Percentiles rank a stretch among this genome's conserved stretches.
Evolutionary conservation across 495 filamentous ascomycete species (phyloP).

Genomic region (Pseudomonodictys pantanalensis): DNA sequence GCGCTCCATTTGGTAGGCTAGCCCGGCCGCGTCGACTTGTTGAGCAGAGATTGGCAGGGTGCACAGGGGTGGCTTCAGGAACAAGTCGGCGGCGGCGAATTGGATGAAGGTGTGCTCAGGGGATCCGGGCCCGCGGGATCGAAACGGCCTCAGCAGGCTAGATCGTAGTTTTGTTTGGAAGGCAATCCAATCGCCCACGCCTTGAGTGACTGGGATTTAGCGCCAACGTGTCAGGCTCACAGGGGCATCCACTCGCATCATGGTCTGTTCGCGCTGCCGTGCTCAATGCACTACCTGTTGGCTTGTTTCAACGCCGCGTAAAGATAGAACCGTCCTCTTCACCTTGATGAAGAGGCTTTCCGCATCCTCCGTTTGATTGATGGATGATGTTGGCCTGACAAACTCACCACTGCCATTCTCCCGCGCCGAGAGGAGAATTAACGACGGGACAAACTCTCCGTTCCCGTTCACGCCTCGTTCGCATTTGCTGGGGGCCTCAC

Average conservation of each 20-base stretch:
- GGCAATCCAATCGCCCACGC: neutral
- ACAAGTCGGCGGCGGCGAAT: slow-evolving; percentile 7
- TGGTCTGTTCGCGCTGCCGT: neutral
- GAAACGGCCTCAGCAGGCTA: neutral
- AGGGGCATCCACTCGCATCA: neutral
- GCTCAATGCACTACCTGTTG: too few relatives aligned
- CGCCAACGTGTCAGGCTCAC: slow-evolving; percentile 16
- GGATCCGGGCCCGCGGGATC: slow-evolving; percentile 1
- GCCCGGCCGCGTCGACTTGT: neutral
- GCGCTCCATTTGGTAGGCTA: neutral
- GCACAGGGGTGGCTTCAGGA: slow-evolving; percentile 6
- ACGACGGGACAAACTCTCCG: too few relatives aligned
- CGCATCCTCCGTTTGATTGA: too few relatives aligned
- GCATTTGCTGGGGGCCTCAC: neutral
- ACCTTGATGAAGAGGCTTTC: slow-evolving; percentile 19
- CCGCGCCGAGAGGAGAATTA: too few relatives aligned
- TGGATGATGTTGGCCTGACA: neutral
- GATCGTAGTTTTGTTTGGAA: neutral
- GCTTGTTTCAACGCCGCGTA: slow-evolving; percentile 11
- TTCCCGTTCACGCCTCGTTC: neutral
- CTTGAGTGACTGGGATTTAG: neutral
- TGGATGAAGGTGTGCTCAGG: neutral
- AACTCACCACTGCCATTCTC: too few relatives aligned
- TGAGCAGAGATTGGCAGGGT: slow-evolving; percentile 11
- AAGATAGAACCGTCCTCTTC: slow-evolving; percentile 9